Evolutionary conservation across 208 protist species (phyloP).

Genomic region (Herpetomonas tarakana): DNA sequence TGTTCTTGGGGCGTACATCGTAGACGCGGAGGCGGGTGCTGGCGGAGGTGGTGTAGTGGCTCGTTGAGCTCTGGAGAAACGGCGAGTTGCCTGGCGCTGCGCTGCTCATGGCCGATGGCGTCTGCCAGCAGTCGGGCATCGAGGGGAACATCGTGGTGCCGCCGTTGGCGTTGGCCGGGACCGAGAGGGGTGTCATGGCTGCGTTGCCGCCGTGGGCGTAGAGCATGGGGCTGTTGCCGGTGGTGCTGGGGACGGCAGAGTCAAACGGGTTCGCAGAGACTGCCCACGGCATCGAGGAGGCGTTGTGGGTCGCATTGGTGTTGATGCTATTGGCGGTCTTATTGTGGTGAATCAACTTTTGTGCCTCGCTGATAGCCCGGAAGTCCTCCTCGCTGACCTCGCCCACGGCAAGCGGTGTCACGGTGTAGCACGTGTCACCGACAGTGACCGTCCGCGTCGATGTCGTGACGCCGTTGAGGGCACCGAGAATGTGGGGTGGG

Average conservation of each 20-base stretch:
- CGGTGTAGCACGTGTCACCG: conserved; percentile 67
- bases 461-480: conserved; percentile 40
- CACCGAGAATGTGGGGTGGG: conserved; percentile 54
- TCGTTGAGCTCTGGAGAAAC: conserved; percentile 10
- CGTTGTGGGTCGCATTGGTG: neutral
- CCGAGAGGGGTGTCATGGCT: conserved; percentile 3
- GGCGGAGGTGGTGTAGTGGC: neutral
- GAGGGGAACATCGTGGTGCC: conserved; percentile 17
- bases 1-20: conserved; percentile 28
- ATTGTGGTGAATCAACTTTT: conserved; percentile 29
- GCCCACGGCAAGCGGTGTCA: conserved; percentile 58
- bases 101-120: conserved; percentile 17
- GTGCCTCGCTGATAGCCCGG: conserved; percentile 52
- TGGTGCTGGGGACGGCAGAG: conserved; percentile 12
- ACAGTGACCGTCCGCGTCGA: conserved; percentile 65
- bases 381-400: conserved; percentile 78
- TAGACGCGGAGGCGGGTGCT: conserved; percentile 38
- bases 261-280: conserved; percentile 12
- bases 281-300: conserved; percentile 8
- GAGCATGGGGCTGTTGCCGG: conserved; percentile 14
- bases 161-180: neutral
- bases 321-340: conserved; percentile 6
- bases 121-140: conserved; percentile 22
- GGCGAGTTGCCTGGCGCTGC: conserved; percentile 10
- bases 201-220: conserved; percentile 18